A percentile compares a stretch with the other conserved stretches of the same genome.
These are phyloP conservation scores for Pythium phragmitis DNA, from an alignment of 352 stramenopile species.

Conservation along the genomic window DNA sequence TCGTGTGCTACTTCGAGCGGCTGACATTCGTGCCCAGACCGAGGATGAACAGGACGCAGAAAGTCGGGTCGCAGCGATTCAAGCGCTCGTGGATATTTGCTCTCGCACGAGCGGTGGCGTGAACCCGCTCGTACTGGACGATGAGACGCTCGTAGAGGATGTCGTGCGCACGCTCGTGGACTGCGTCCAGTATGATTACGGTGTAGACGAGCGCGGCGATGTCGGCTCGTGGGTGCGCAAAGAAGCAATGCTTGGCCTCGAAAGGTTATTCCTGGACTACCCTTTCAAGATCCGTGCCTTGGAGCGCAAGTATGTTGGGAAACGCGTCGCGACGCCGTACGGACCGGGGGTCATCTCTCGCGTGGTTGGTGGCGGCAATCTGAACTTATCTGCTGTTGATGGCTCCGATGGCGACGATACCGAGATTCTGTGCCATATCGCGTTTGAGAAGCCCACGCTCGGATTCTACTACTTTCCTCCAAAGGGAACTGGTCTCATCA, in stretches of 20 bases:
- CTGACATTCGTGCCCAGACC: constrained; percentile 43
- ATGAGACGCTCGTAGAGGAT: constrained; percentile 33
- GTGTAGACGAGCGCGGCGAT: constrained; percentile 96
- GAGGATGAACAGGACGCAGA: constrained; percentile 91
- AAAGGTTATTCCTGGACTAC: constrained; percentile 66
- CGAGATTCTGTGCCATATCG: constrained; percentile 51
- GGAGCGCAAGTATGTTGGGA: constrained; percentile 37
- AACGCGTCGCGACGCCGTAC: constrained; percentile 35
- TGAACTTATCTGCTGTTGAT: neutral
- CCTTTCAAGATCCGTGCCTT: constrained; percentile 15
- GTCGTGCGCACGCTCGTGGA: constrained; percentile 87
- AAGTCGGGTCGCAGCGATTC: constrained; percentile 93
- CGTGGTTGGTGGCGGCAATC: constrained; percentile 24
- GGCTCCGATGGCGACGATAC: constrained; percentile 24
- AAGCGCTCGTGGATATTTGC: constrained; percentile 87
- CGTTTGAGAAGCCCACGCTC: constrained; percentile 55
- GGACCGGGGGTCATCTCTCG: constrained; percentile 44
- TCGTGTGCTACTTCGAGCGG: constrained; percentile 41
- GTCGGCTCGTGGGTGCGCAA: constrained; percentile 97
- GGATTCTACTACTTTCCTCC: constrained; percentile 79
- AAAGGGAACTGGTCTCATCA: constrained; percentile 53
- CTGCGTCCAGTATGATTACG: constrained; percentile 94
- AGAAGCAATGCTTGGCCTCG: constrained; percentile 91
- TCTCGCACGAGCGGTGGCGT: constrained; percentile 33
- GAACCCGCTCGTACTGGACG: constrained; percentile 2